Base-by-base conservation (phyloP, 192 early-diverging fungal species). In the Allomyces macrogynus region DNA sequence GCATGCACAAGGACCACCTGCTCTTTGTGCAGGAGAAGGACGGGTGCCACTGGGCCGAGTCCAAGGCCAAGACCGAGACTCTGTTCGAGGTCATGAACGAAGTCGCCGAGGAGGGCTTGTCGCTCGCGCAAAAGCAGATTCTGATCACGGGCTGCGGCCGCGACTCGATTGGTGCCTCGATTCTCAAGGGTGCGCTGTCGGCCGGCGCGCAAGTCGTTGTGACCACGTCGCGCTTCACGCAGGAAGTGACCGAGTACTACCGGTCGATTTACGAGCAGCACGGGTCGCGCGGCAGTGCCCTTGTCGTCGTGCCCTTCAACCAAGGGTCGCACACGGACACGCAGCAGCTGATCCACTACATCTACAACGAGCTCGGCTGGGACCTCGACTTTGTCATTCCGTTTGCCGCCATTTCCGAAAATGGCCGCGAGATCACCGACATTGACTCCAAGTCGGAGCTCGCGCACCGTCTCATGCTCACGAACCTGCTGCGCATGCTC, bases 331-430 rank as follows among this genome's bases (percentile, higher is more conserved):
- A 80, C 67, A 84, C 89, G 74, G 94, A 97, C 74, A 80, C 87
- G 8, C 73, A 78, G 49, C 74, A 78, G n/a, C 74, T 97, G 14
- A 79, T 95, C 62, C 77, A 89, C 67, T 97, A 89, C 72, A 91
- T 97, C 61, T 97, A 95, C 74, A 70, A 61, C 22, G 91, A 91
- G 25, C 80, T 97, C 5, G 80, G 79, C 61, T 93, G 88, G 92
- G 94, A 97, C 75, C 83, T 97, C 62, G 94, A 97, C 77, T 90
- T 81, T 74, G 79, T 97, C 66, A 78, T 95, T 68, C 94, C 94
- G 18, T 95, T 97, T 76, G 94, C 94, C 62, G 94, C 92, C 49
- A 89, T 97, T 64, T 81, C 90, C 23, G 91, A 88, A 66, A 78
- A 89, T 10, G 94, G 92, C 54, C 81, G 85, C 63, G 88, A 93